These are phyloP conservation scores for Plasmodium gallinaceum DNA, from an alignment of 169 alveolate genomes.

Conservation along the genomic window DNA sequence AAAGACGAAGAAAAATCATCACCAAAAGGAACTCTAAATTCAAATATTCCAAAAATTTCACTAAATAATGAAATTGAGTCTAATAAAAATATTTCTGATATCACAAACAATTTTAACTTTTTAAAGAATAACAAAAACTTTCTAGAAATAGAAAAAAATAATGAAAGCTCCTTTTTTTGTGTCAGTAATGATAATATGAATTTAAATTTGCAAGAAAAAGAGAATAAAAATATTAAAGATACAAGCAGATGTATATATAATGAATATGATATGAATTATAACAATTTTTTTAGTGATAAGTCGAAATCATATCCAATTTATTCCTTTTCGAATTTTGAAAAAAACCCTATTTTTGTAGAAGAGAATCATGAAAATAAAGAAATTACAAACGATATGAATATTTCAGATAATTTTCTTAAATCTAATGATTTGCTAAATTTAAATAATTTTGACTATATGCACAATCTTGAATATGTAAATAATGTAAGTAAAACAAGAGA, in stretches of 20 bases:
- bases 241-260: background rate
- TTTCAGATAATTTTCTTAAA: background rate
- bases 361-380: background rate
- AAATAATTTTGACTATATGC: background rate
- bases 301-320: background rate
- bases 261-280: background rate
- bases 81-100: background rate
- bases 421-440: background rate
- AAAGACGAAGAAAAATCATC: background rate
- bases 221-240: background rate
- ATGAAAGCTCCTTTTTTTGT: background rate
- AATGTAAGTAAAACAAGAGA: background rate
- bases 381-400: background rate
- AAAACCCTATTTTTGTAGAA: background rate
- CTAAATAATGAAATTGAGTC: background rate
- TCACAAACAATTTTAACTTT: background rate
- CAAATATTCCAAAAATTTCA: background rate
- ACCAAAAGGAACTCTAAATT: background rate
- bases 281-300: background rate
- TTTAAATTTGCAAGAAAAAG: background rate
- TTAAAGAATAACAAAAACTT: background rate
- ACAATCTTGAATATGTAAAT: background rate
- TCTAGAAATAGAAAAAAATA: background rate
- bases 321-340: background rate
- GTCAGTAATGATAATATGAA: background rate